Conservation (phyloP, 805 yeast genomes). For the Wickerhamomyces bovis region DNA sequence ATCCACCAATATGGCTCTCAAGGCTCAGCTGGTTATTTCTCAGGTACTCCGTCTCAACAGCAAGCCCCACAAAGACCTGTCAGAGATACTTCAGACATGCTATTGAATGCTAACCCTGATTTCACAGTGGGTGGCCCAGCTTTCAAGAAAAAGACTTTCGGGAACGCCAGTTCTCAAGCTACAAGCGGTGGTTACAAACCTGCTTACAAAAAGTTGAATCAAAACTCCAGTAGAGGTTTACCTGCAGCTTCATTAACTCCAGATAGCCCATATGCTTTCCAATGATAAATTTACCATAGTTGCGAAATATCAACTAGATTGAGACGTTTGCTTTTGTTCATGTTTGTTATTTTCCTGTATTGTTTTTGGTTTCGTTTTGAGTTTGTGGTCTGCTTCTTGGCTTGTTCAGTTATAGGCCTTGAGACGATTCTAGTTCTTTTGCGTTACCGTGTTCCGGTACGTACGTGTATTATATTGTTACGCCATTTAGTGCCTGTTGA, state of each 20-base stretch:
- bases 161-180: slow-evolving; percentile 5
- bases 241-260: slow-evolving; percentile 36
- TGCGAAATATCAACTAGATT: not conserved
- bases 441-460: not conserved
- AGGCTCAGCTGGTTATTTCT: not conserved
- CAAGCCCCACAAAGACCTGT: slow-evolving; percentile 2
- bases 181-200: slow-evolving; percentile 28
- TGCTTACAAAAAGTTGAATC: slow-evolving; percentile 32
- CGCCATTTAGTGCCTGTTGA: not conserved
- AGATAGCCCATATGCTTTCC: slow-evolving; percentile 41
- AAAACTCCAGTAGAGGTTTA: slow-evolving; percentile 24
- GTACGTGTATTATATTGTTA: not conserved
- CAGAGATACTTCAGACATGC: slow-evolving; percentile 32
- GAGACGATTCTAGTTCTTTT: too few relatives aligned
- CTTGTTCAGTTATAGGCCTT: too few relatives aligned
- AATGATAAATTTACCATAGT: slow-evolving; percentile 15
- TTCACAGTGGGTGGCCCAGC: slow-evolving; percentile 28
- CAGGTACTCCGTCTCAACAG: slow-evolving; percentile 1
- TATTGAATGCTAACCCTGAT: slow-evolving; percentile 45
- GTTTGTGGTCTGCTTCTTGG: not conserved
- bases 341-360: not conserved
- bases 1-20: not conserved
- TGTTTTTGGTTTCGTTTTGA: not conserved
- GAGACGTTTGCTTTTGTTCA: not conserved
- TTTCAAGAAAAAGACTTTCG: slow-evolving; percentile 4